Base-by-base conservation (phyloP, 2,329 filamentous ascomycete species). In the Truncatella angustata region DNA sequence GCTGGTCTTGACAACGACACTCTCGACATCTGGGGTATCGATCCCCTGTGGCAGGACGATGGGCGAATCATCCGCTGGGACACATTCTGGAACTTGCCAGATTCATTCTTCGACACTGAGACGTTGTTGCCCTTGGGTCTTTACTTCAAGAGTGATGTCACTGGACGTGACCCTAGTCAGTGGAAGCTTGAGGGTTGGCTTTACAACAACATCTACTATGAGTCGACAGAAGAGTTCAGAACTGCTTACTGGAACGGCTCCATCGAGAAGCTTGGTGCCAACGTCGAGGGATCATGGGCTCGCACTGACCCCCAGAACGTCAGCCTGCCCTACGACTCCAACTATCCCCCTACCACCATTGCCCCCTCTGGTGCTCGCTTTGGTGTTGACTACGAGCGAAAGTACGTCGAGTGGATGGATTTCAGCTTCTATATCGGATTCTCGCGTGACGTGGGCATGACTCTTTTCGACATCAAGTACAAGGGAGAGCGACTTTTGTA, bases 401-500 rank as follows among this genome's bases (percentile, higher is more conserved):
- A 74, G 43, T 79, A 76, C 51, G 69, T 79, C 26, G 66, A 73
- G 50, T 80, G 75, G 75, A 78, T 79, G 75, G 75, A 73, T 51
- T 80, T 73, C 56, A 68, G 61, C 50, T 80, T 84, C 58, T 83
- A 76, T 57, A 66, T 81, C n/a, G 69, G 68, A 3, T 78, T 79
- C 46, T 71, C 68, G 1, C 66, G 71, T 7, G 77, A 80, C 52
- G 70, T 70, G 0, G 80, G 79, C 0, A 66, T 83, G 34, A 59
- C 70, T 0, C 65, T 84, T 0, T 76, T 75, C 58, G 73, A 84
- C 53, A 74, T 84, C 40, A 66, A 69, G 16, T 81, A 75, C 68
- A 78, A 80, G 58, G 78, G 76, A n/a, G 70, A 80, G 53, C 68
- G 78, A 5, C 63, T 84, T 5, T 65, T 84, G 10, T 84, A 82